phyloP scores from a whole-genome alignment of 106 monocot species.

The Dendrobium huoshanense region DNA sequence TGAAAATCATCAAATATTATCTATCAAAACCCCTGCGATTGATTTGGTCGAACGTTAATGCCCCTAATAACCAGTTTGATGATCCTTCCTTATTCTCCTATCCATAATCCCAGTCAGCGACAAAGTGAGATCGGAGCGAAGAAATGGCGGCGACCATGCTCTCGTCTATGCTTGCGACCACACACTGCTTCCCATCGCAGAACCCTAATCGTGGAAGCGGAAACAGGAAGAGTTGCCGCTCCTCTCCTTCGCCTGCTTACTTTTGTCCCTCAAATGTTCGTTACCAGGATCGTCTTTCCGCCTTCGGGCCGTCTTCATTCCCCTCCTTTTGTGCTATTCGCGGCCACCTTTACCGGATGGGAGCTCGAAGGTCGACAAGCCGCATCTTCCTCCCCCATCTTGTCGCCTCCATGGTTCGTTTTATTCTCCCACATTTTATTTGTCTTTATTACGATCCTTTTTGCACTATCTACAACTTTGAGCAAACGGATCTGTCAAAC shows the following conservation, averaged over 20 bases:
- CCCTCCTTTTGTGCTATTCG: background rate
- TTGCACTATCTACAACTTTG: background rate
- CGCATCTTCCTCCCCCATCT: conserved; percentile 10
- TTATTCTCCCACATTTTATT: background rate
- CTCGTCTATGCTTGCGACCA: background rate
- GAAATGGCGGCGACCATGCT: background rate
- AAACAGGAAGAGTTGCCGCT: background rate
- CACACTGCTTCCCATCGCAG: background rate
- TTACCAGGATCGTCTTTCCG: background rate
- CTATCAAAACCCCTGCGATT: too few relatives aligned
- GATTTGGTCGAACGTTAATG: too few relatives aligned
- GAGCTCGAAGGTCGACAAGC: background rate
- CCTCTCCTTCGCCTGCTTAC: background rate
- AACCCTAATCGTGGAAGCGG: background rate
- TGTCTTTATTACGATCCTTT: background rate
- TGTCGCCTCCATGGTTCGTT: conserved; percentile 4
- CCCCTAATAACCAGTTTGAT: too few relatives aligned
- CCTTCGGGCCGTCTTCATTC: background rate
- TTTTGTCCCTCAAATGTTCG: background rate
- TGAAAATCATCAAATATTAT: too few relatives aligned
- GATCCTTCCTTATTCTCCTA: too few relatives aligned
- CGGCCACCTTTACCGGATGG: background rate
- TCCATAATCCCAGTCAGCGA: background rate
- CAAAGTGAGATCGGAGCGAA: background rate
- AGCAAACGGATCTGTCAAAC: background rate